Base-by-base conservation (phyloP, 306 rosid species). In the Corylus heterophylla region DNA sequence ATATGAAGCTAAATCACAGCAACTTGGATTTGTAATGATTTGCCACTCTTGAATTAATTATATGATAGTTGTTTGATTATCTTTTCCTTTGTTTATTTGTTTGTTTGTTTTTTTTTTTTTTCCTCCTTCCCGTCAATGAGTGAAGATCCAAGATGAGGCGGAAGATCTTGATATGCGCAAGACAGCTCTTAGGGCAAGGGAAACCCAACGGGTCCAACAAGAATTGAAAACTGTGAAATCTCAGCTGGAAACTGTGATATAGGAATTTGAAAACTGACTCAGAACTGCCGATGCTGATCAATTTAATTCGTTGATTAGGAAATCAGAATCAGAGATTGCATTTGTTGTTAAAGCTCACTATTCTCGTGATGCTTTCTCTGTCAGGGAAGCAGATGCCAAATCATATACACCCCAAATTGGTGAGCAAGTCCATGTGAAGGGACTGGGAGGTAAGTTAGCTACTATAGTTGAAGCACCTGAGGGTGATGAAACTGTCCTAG, bases 141-240 rank as follows among this genome's bases (percentile, higher is more conserved):
- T 79, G 54, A 78, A 94, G 98, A 91, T 94, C 75, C 91, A 86
- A 71, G 77, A 85, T 83, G 97, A 94, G 88, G 95, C 97, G 52
- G 88, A 84, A 76, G 93, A 89, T 83, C 97, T 94, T 80, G 97
- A 92, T 73, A 74, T 54, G 73, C 92, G 97, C 0, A 87, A 88
- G 86, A 76, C 44, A 77, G 89, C 87, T 74, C 96, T 94, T 75
- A 87, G 84, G 88, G 90, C 79, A 22, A 89, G 87, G 82, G 97
- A 89, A 87, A 81, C 89, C 48, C 87, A 81, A 66, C 81, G 76
- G 71, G 89, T 87, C 80, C 91, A 78, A 81, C 82, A 86, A 83
- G 93, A 91, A 79, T 78, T 87, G 58, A 78, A 76, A 81, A 67
- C 86, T 82, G 91, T 89, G 71, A 91, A 85, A 83, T 88, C 90